Percentiles rank a stretch among this genome's conserved stretches.
phyloP scores from a whole-genome alignment of 345 rosid genomes.

The Raphanus raphanistrum region DNA sequence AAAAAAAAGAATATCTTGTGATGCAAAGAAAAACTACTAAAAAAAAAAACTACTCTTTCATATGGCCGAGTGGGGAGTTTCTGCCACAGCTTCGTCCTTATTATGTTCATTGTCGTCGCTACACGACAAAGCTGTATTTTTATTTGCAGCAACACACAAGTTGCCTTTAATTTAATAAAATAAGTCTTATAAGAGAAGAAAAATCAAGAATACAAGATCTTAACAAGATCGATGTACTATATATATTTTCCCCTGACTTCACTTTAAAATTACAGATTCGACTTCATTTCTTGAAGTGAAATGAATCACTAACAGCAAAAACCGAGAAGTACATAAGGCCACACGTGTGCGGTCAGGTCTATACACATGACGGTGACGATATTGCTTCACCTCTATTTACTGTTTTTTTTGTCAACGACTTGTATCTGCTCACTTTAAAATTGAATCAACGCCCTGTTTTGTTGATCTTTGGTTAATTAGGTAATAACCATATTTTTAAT shows the following conservation, averaged over 20 bases:
- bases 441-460: neutral
- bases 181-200: neutral
- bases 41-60: conserved; percentile 8
- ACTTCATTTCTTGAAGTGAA: neutral
- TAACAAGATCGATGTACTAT: conserved; percentile 36
- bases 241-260: conserved; percentile 24
- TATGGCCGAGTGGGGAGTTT: conserved; percentile 25
- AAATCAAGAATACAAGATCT: conserved; percentile 36
- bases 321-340: conserved; percentile 23
- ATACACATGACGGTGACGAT: conserved; percentile 36
- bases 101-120: conserved; percentile 37
- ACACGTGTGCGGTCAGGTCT: conserved; percentile 39
- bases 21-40: neutral
- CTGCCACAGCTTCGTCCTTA: conserved; percentile 31
- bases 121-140: conserved; percentile 24
- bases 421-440: neutral
- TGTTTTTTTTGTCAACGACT: neutral
- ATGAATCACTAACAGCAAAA: neutral
- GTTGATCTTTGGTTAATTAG: neutral
- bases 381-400: neutral
- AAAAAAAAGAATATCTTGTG: conserved; percentile 2
- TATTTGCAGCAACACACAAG: conserved; percentile 26
- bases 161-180: conserved; percentile 1
- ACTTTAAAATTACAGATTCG: conserved; percentile 27
- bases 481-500: neutral